phyloP scores from a whole-genome alignment of 2,329 filamentous ascomycete species.

The Verruconis gallopava region DNA sequence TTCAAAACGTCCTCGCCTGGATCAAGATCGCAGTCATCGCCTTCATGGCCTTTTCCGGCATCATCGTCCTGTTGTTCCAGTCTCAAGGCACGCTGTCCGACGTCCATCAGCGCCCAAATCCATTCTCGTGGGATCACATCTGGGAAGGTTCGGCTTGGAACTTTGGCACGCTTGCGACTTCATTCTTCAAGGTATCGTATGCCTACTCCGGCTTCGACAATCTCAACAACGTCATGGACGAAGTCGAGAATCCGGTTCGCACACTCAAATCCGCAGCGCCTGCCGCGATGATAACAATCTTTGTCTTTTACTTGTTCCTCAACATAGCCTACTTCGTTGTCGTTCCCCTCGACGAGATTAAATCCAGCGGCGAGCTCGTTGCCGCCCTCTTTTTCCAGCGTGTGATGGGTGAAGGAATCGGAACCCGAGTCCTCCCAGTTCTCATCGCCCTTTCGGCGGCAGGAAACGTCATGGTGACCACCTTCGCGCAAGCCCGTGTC shows the following conservation, averaged over 20 bases:
- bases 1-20: conserved; percentile 51
- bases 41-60: conserved; percentile 48
- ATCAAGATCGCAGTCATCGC: conserved; percentile 47
- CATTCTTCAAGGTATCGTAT: conserved; percentile 61
- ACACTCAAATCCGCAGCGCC: conserved; percentile 55
- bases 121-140: conserved; percentile 9
- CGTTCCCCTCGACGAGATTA: conserved; percentile 12
- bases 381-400: conserved; percentile 12
- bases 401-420: conserved; percentile 8
- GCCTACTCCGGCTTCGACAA: conserved; percentile 52
- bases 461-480: neutral
- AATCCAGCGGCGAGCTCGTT: conserved; percentile 9
- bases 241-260: conserved; percentile 51
- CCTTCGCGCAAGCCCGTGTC: conserved; percentile 41
- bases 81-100: no score
- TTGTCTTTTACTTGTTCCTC: conserved; percentile 9
- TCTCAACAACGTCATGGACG: conserved; percentile 48
- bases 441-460: conserved; percentile 8
- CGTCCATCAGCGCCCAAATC: no score
- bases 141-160: conserved; percentile 11
- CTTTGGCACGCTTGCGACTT: conserved; percentile 28
- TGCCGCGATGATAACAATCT: conserved; percentile 38
- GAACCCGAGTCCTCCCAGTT: conserved; percentile 9
- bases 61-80: conserved; percentile 44
- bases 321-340: conserved; percentile 12